Evolutionary conservation across 164 flowering plant species (phyloP), one percentile per base, ranked within the genome.

Genomic region (Cinnamomum micranthum): DNA sequence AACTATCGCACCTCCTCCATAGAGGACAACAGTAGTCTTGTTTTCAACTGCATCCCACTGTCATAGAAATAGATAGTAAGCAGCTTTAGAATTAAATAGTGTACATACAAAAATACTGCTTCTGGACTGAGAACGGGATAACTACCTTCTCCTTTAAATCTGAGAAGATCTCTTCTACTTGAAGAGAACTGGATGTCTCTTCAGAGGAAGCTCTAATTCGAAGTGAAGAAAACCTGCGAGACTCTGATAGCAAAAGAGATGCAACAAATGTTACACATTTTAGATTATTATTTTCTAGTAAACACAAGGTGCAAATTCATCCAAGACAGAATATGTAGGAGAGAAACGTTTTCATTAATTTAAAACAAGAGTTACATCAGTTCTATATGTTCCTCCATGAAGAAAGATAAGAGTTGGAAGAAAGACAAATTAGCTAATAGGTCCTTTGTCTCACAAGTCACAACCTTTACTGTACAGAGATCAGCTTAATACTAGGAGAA

Each of bases 31-130:
- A 2, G 97, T 92, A 24, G 94, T 83, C 84, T 95, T 95, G 89
- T 93, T 88, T 74, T 95, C 97, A 78, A 95, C 77, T 35, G 85
- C 95, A 85, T 95, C 98, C 98, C 98, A 95, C 97, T 93, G 73
- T 33, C 31, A 50, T 74, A 47, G 22, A 58, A 50, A 70, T 31
- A 74, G 52, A 35, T 22, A 50, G 66, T 13, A 51, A 64, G 55
- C 63, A 19, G 17, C 50, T 52, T 71, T 71, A 73, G 64, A 76
- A 22, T 9, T 10, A 76, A 63, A 22, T 17, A 22, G 50, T 2
- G 4, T 55, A 62, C 33, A 71, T 35, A 2, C 41, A 33, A 47
- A 0, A 35, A 55, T 5, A 47, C 5, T 2, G 6, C 33, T 70
- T 62, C 5, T 24, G 28, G 7, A 11, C 4, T 11, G 23, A 7